Base-by-base conservation (phyloP, 129 eudicot genomes). In the Helichrysum umbraculigerum region DNA sequence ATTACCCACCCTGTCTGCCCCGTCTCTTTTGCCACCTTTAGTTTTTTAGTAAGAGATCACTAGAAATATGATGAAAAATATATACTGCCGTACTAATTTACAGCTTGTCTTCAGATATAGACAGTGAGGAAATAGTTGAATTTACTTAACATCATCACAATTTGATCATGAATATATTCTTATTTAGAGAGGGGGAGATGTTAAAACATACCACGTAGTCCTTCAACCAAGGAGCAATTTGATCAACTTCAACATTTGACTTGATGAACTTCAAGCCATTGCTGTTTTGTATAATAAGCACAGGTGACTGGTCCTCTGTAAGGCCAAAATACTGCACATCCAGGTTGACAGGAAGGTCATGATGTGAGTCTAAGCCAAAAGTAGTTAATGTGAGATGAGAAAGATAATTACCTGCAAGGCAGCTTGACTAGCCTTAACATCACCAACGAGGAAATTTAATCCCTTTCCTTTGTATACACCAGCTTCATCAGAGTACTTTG, bases 231-330 rank as follows among this genome's bases (percentile, higher is more conserved):
- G 90, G 71, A 6, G 88, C 89, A 64, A 94, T 50, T 58, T 90
- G 96, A 73, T 88, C 96, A 78, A 91, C 88, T 83, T 91, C 87
- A 58, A 91, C 85, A 74, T 91, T 89, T 77, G 91, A 62, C 60
- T 91, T 91, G 17, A 91, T 85, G 78, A 85, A 94, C 84, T 94
- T 94, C 71, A 82, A 68, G 35, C 93, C 93, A 51, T 89, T 89
- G 56, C 76, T 87, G 47, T 86, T 81, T 82, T 91, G 97, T 44
- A 94, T 82, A 73, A 94, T 50, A 60, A 94, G 78, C 60, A 89
- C 79, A 44, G 98, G 98, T 56, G 88, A 82, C 64, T 94, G 92
- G 10, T 94, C 97, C 16, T 88, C 96, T 81, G 80, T 89, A 72
- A 94, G 79, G 30, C 96, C 97, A 73, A 91, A 91, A 72, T 85